phyloP scores from a whole-genome alignment of 805 yeast species.

The Ogataea glucozyma region DNA sequence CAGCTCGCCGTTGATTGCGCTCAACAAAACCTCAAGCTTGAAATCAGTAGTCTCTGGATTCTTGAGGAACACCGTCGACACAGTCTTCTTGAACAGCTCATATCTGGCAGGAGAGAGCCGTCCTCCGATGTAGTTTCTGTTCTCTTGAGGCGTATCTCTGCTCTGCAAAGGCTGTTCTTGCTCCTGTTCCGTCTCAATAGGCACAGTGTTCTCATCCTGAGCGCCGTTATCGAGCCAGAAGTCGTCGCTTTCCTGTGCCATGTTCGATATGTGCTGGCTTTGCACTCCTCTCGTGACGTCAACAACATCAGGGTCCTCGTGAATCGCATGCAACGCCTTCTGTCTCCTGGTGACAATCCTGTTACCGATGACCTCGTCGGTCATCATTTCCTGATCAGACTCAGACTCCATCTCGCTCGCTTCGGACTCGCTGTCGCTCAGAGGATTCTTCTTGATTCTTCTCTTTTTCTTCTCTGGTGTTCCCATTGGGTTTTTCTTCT shows the following conservation, averaged over 20 bases:
- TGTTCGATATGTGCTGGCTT: slow-evolving; percentile 18
- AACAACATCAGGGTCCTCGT: slow-evolving; percentile 30
- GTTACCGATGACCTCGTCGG: slow-evolving; percentile 21
- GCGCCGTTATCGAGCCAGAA: slow-evolving; percentile 2
- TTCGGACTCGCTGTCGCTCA: slow-evolving; percentile 14
- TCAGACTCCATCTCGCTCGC: slow-evolving; percentile 28
- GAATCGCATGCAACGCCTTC: slow-evolving; percentile 26
- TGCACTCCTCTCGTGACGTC: slow-evolving; percentile 29
- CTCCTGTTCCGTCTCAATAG: slow-evolving; percentile 6
- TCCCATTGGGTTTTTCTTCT: slow-evolving; percentile 32
- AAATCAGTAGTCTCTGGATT: slow-evolving; percentile 43
- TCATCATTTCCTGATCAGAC: slow-evolving; percentile 24
- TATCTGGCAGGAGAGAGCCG: slow-evolving; percentile 53
- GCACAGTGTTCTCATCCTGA: neutral
- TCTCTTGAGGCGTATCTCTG: slow-evolving; percentile 21
- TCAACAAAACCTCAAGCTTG: slow-evolving; percentile 27
- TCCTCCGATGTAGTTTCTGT: slow-evolving; percentile 26
- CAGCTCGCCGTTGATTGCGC: slow-evolving; percentile 28
- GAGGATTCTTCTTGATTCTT: slow-evolving; percentile 17
- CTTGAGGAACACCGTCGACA: slow-evolving; percentile 44
- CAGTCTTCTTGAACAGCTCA: slow-evolving; percentile 44
- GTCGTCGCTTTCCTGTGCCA: slow-evolving; percentile 9
- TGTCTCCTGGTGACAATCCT: slow-evolving; percentile 22
- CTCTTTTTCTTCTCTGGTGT: slow-evolving; percentile 40
- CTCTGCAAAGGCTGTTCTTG: slow-evolving; percentile 15